These are phyloP conservation scores for Colletotrichum karsti DNA, from an alignment of 2,329 filamentous ascomycete genomes.

Conservation along the genomic window DNA sequence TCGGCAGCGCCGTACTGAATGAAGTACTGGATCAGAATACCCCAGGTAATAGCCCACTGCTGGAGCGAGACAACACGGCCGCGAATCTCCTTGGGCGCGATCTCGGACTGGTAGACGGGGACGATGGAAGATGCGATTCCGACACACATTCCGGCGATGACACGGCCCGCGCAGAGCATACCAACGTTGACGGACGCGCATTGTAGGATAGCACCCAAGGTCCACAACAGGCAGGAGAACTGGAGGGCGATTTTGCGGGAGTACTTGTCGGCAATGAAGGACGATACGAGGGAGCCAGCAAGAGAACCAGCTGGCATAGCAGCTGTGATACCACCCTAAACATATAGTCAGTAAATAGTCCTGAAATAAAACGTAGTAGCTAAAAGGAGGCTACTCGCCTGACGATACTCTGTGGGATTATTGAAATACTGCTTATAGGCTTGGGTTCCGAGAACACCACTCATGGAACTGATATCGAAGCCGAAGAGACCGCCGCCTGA, in stretches of 20 bases:
- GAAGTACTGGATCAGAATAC: constrained; percentile 73
- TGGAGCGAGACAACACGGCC: constrained; percentile 69
- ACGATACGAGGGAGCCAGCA: constrained; percentile 61
- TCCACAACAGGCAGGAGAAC: constrained; percentile 59
- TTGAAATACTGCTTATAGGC: constrained; percentile 79
- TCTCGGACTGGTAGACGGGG: constrained; percentile 75
- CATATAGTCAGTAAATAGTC: too few species aligned
- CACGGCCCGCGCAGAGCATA: constrained; percentile 77
- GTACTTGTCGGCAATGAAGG: constrained; percentile 58
- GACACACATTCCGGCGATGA: constrained; percentile 77
- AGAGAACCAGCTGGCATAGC: constrained; percentile 79
- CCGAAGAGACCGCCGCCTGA: constrained; percentile 77
- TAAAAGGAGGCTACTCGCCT: too few species aligned
- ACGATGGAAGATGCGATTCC: constrained; percentile 79
- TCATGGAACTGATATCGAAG: constrained; percentile 83
- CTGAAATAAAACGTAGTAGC: too few species aligned
- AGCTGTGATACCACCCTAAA: constrained; percentile 76
- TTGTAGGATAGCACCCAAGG: constrained; percentile 62
- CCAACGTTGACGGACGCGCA: constrained; percentile 70
- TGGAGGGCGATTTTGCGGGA: constrained; percentile 60
- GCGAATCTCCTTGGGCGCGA: constrained; percentile 65
- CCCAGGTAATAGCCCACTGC: constrained; percentile 78
- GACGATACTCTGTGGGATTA: constrained; percentile 63
- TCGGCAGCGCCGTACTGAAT: constrained; percentile 71
- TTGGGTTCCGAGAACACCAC: constrained; percentile 70